Base-by-base conservation (phyloP, 768 basidiomycete species). In the Lactarius indigo region DNA sequence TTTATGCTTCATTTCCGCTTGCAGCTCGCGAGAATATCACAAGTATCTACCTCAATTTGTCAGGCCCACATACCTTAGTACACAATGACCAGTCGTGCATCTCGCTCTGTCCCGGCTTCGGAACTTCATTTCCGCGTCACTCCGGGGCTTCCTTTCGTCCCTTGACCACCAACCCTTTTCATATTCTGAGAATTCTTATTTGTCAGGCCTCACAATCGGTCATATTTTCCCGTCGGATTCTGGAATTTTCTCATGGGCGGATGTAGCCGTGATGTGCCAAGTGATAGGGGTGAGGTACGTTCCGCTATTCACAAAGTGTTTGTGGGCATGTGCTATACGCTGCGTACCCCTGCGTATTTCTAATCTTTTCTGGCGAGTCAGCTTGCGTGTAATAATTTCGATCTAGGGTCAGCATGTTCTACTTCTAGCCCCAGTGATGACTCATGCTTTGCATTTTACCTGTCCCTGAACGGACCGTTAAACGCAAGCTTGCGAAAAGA, bases 1-100 rank as follows among this genome's bases (percentile, higher is more conserved):
- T 52, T 58, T 57, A 62, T 31, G 50, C 50, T 67, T 67, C 61
- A 67, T 67, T 37, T 67, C 66, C 66, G 66, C 66, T 55, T 31
- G 41, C 62, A 37, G 41, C 62, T 63, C 50, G 57, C 62, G 66
- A 67, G 66, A 59, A 59, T 35, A 59, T 67, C 66, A 67, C 66
- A 63, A 23, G n/a, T 67, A 67, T 67, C 47, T 30, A 67, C 30
- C 57, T 33, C 66, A 59, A 59, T 55, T 44, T 66, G 33, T 62
- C 1, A 12, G 61, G 52, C 59, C 66, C 52, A 56, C 62, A 44
- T 57, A 67, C 47, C 26, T 42, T 30, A 37, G 23, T 42, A 59
- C 39, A 42, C 42, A 61, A 62, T 66, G 59, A 55, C 20, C 60
- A 47, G 57, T 63, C 62, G 42, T 54, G 50, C 37, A 42, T 54